Conservation (phyloP, 2,329 filamentous ascomycete species). For the Samsoniella hepiali region DNA sequence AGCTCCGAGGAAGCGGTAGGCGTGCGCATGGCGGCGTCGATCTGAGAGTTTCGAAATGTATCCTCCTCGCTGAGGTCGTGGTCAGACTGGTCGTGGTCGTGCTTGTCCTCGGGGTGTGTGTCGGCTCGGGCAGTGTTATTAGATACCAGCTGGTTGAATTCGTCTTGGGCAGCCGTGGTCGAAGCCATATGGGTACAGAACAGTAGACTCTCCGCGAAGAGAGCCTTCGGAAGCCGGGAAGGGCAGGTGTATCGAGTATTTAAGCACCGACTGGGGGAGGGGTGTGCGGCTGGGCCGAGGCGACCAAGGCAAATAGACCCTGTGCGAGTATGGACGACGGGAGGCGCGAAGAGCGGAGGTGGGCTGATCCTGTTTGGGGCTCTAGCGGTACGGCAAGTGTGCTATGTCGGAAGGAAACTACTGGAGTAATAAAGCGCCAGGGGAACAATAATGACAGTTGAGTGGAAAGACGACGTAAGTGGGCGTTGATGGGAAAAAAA, state of each 20-base stretch:
- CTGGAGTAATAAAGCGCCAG: not conserved
- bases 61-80: constrained; percentile 58
- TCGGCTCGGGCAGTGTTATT: constrained; percentile 48
- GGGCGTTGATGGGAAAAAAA: not conserved
- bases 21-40: constrained; percentile 65
- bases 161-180: constrained; percentile 60
- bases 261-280: not conserved
- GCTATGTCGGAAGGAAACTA: not conserved
- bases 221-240: constrained; percentile 16
- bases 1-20: constrained; percentile 51
- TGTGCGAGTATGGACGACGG: not conserved
- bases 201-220: constrained; percentile 4
- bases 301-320: constrained; percentile 8
- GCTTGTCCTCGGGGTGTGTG: constrained; percentile 58
- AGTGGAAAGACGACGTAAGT: not conserved
- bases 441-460: not conserved
- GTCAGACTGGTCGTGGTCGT: constrained; percentile 46
- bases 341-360: not conserved
- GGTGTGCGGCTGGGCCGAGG: not conserved
- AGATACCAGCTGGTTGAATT: constrained; percentile 61
- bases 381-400: not conserved
- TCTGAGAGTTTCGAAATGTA: constrained; percentile 48
- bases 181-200: constrained; percentile 39
- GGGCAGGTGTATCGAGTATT: constrained; percentile 14
- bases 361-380: constrained; percentile 4